Base-by-base conservation (phyloP, 2,329 filamentous ascomycete species). In the Colletotrichum phormii region DNA sequence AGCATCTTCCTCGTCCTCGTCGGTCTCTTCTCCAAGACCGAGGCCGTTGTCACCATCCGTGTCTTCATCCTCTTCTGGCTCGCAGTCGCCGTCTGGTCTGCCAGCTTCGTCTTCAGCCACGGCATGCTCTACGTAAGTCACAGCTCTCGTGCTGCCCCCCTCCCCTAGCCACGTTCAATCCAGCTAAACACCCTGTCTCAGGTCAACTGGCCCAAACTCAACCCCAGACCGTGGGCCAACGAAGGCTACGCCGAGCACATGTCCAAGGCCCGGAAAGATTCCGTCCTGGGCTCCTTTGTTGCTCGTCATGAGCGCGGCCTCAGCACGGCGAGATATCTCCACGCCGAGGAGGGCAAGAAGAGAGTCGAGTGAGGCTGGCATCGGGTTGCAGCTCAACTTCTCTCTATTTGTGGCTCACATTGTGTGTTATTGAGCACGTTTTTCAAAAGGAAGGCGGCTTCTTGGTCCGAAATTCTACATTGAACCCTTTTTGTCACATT, bases 121-220 rank as follows among this genome's bases (percentile, higher is more conserved):
- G 97, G 97, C 72, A 95, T 97, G 88, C 91, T 99, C 78, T 99
- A 97, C 79, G 97, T 98, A 89, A 89, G 95, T 91, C 58, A 33
- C 57, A 7, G 18, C 15, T 13, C 53, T 58, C 24, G 31, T 54
- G 6, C 33, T 18, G 3, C 15, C 13, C 53, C 59, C 22, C 57
- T 65, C 64, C 46, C 65, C 49, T 9, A 66, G 74, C 78, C 78
- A 35, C 29, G 54, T 60, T 29, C 49, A 22, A 3, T 4, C n/a
- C 42, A 6, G 55, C 35, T 37, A 9, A 9, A 53, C 75, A 67
- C 76, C 80, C 71, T 80, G 71, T 61, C 61, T 64, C 74, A 98
- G 95, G 95, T 98, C 77, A 98, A 98, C 84, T 99, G 97, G 97
- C 97, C 97, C 11, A 98, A 97, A 81, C 90, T 99, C 60, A 97